Evolutionary conservation across 495 filamentous ascomycete species (phyloP).

Genomic region (Lasiosphaeria hispida): DNA sequence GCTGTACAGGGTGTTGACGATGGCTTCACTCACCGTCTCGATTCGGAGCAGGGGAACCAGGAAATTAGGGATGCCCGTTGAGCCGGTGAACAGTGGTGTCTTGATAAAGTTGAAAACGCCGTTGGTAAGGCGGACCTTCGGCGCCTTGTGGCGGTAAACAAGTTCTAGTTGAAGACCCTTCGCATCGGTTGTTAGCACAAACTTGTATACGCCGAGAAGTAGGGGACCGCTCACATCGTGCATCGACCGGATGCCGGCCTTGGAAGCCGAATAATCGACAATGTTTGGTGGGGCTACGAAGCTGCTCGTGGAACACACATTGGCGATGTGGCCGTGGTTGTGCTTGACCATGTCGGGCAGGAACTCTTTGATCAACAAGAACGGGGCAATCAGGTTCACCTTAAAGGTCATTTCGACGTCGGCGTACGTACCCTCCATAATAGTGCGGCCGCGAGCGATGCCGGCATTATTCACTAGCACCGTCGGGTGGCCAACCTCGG

Average conservation of each 20-base stretch:
- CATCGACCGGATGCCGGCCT: constrained; percentile 21
- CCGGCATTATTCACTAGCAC: constrained; percentile 32
- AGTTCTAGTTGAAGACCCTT: constrained; percentile 25
- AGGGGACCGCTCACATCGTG: constrained; percentile 12
- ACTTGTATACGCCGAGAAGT: not conserved
- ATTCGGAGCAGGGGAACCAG: constrained; percentile 37
- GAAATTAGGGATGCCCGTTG: constrained; percentile 32
- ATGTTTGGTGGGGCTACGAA: constrained; percentile 19
- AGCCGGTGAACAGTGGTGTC: constrained; percentile 33
- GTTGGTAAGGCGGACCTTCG: constrained; percentile 30
- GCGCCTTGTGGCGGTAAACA: constrained; percentile 25
- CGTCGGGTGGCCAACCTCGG: constrained; percentile 28
- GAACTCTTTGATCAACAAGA: constrained; percentile 30
- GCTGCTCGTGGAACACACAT: constrained; percentile 23
- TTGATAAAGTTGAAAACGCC: constrained; percentile 35
- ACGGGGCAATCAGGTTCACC: constrained; percentile 27
- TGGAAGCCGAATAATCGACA: constrained; percentile 26
- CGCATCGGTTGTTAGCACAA: not conserved
- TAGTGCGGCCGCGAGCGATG: constrained; percentile 16
- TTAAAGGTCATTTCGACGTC: constrained; percentile 26
- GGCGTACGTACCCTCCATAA: constrained; percentile 25
- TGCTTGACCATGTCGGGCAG: constrained; percentile 23
- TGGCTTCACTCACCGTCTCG: constrained; percentile 35
- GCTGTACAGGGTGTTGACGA: constrained; percentile 34
- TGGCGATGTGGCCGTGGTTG: constrained; percentile 28